Evolutionary conservation across 805 yeast species (phyloP).

Genomic region (Cephaloascus albidus): DNA sequence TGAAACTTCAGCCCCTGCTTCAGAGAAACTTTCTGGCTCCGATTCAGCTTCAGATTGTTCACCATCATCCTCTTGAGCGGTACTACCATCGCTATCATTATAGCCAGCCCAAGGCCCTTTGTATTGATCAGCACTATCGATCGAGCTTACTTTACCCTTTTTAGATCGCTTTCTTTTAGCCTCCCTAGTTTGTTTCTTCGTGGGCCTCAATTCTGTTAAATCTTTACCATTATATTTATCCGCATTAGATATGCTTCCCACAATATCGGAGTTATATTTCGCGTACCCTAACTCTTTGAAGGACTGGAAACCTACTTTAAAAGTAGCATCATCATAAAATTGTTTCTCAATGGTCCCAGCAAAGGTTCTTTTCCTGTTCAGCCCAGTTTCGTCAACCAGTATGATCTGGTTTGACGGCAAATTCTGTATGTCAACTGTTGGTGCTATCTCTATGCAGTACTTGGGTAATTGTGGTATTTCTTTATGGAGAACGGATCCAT

Average conservation of each 20-base stretch:
- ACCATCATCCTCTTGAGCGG: constrained; percentile 9
- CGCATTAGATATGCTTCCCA: constrained; percentile 11
- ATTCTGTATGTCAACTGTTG: background rate
- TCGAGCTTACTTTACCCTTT: constrained; percentile 24
- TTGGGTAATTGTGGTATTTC: background rate
- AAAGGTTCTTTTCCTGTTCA: constrained; percentile 7
- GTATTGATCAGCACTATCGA: constrained; percentile 30
- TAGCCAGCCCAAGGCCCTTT: constrained; percentile 62
- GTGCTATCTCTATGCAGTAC: background rate
- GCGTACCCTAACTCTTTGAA: constrained; percentile 20
- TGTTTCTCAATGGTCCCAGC: constrained; percentile 21
- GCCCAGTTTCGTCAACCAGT: background rate
- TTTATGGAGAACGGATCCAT: background rate
- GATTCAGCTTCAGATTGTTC: constrained; percentile 8
- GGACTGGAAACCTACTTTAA: constrained; percentile 28
- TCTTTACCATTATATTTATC: constrained; percentile 8
- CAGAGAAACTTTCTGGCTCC: constrained; percentile 2
- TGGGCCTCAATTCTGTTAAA: constrained; percentile 6
- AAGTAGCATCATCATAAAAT: constrained; percentile 27
- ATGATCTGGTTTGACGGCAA: background rate
- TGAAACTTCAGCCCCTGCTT: constrained; percentile 1
- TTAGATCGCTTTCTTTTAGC: constrained; percentile 23
- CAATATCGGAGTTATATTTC: constrained; percentile 2
- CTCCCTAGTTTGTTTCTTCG: constrained; percentile 18
- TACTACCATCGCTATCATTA: constrained; percentile 13